These are phyloP conservation scores for Taxillus chinensis DNA, from an alignment of 164 flowering plant species.

Conservation along the genomic window DNA sequence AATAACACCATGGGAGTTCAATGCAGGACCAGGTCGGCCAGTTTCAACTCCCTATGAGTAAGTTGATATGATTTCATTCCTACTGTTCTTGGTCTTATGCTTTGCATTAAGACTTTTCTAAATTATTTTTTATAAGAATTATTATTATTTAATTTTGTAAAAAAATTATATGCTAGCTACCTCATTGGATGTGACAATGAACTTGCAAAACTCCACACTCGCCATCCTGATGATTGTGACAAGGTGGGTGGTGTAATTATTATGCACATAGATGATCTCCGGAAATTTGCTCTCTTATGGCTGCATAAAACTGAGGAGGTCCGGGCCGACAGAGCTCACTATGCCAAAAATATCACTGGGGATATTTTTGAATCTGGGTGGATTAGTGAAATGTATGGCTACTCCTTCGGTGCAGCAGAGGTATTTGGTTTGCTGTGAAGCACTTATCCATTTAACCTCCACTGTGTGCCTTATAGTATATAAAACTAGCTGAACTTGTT, in stretches of 20 bases:
- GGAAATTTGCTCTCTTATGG: slow-evolving; percentile 79
- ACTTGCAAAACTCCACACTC: slow-evolving; percentile 84
- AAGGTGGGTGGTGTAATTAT: slow-evolving; percentile 98
- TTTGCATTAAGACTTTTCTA: too few species aligned
- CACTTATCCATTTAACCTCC: background rate
- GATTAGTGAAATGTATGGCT: slow-evolving; percentile 99
- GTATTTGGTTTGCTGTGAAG: slow-evolving; percentile 24
- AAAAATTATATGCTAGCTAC: slow-evolving; percentile 38
- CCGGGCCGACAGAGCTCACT: slow-evolving; percentile 87
- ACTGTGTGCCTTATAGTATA: too few species aligned
- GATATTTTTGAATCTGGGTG: slow-evolving; percentile 86
- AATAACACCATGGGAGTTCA: slow-evolving; percentile 97
- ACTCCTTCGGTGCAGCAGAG: slow-evolving; percentile 98
- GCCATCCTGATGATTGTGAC: slow-evolving; percentile 87
- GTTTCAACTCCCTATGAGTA: slow-evolving; percentile 97
- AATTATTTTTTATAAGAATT: background rate
- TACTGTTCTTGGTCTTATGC: too few species aligned
- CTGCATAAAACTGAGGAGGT: slow-evolving; percentile 95
- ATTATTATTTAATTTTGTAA: slow-evolving; percentile 4
- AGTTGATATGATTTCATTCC: slow-evolving; percentile 16
- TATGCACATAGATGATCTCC: slow-evolving; percentile 92
- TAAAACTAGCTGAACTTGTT: background rate
- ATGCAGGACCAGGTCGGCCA: slow-evolving; percentile 78
- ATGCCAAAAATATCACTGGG: slow-evolving; percentile 75
- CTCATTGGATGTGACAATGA: slow-evolving; percentile 95